A percentile compares a stretch with the other conserved stretches of the same genome.
These are phyloP conservation scores for Ustilago trichophora DNA, from an alignment of 1,284 basidiomycete species.

Conservation along the genomic window DNA sequence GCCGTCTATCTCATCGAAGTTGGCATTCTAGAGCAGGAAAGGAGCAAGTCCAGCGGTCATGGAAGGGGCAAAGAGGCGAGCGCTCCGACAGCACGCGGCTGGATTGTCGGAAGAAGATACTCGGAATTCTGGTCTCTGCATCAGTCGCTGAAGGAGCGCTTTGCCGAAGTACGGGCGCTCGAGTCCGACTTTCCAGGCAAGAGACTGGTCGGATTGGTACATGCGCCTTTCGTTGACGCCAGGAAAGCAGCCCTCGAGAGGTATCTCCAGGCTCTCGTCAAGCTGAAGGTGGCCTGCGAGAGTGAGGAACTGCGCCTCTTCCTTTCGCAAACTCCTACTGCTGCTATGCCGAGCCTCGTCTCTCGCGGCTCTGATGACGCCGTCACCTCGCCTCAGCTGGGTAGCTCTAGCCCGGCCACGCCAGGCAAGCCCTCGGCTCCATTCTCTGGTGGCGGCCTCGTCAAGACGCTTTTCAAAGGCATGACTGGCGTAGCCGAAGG, in stretches of 20 bases:
- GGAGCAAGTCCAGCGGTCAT: conserved; percentile 1
- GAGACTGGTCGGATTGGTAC: conserved; percentile 45
- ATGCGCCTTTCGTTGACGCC: conserved; percentile 73
- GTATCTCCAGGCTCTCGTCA: conserved; percentile 77
- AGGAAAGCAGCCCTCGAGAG: conserved; percentile 82
- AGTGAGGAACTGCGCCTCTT: conserved; percentile 84
- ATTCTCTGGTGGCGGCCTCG: conserved; percentile 35
- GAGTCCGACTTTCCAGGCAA: conserved; percentile 56
- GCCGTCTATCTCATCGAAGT: conserved; percentile 93
- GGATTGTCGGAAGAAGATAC: conserved; percentile 90
- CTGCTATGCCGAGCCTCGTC: conserved; percentile 6
- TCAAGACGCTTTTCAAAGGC: conserved; percentile 50
- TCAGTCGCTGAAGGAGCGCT: conserved; percentile 77
- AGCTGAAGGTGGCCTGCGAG: conserved; percentile 67
- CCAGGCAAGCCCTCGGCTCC: conserved; percentile 10
- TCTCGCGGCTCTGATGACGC: conserved; percentile 2
- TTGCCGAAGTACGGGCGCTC: conserved; percentile 38
- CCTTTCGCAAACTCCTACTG: conserved; percentile 71
- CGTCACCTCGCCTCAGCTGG: neutral
- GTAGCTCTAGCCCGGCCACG: neutral
- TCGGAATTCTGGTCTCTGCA: conserved; percentile 93
- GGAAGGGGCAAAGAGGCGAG: neutral
- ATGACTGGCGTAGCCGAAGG: conserved; percentile 55
- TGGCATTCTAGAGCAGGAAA: conserved; percentile 66
- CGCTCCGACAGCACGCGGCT: conserved; percentile 72